Evolutionary conservation across 2,329 filamentous ascomycete genomes (phyloP).

Genomic region (Hypoxylon sp.): DNA sequence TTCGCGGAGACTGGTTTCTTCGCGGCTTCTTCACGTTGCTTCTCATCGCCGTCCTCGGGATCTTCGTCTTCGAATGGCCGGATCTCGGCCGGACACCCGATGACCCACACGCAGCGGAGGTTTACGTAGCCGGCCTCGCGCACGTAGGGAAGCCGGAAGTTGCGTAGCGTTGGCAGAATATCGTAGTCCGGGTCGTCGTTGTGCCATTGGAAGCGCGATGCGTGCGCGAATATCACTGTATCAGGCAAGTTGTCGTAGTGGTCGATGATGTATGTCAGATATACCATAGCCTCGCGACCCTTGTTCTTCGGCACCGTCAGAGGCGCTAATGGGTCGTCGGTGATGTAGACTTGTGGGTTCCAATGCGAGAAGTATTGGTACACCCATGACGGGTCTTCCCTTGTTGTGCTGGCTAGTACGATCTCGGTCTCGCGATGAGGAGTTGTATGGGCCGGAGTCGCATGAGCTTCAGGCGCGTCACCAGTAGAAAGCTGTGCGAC

Average conservation of each 20-base stretch:
- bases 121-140: constrained; percentile 71
- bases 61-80: constrained; percentile 57
- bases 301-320: constrained; percentile 67
- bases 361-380: constrained; percentile 61
- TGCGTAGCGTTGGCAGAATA: constrained; percentile 65
- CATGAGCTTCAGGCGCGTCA: neutral
- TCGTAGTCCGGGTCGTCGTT: constrained; percentile 69
- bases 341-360: constrained; percentile 69
- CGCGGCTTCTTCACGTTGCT: constrained; percentile 23
- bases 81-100: constrained; percentile 69
- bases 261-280: constrained; percentile 67
- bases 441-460: neutral
- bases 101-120: constrained; percentile 71
- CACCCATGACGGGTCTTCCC: constrained; percentile 60
- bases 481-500: neutral
- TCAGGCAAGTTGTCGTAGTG: constrained; percentile 63
- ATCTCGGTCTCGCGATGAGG: constrained; percentile 48
- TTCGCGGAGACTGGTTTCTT: constrained; percentile 58
- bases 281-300: constrained; percentile 68
- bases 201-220: constrained; percentile 66
- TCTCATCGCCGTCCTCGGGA: constrained; percentile 55
- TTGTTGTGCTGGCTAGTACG: constrained; percentile 54
- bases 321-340: constrained; percentile 63
- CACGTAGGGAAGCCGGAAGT: constrained; percentile 66
- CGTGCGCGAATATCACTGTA: constrained; percentile 64